Evolutionary conservation across 108 stramenopile species (phyloP).

Genomic region (Cylindrotheca closterium): DNA sequence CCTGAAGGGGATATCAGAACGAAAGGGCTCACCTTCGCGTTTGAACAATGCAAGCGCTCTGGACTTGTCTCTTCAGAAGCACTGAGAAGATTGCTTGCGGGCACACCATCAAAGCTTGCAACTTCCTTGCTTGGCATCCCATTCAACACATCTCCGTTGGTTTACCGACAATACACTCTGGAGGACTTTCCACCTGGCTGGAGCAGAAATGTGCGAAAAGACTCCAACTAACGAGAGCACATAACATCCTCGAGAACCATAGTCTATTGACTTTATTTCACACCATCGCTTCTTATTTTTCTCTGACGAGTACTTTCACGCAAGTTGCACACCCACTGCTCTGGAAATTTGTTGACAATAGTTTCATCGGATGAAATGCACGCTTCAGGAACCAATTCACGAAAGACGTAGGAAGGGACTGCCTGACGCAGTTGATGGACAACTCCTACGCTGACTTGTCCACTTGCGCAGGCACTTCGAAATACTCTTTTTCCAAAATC

Average conservation of each 20-base stretch:
- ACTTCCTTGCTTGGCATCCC: constrained; percentile 36
- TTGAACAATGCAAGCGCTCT: constrained; percentile 64
- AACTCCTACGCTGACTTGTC: constrained; percentile 22
- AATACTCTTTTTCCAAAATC: constrained; percentile 20
- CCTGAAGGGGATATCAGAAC: constrained; percentile 43
- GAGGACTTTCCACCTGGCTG: constrained; percentile 38
- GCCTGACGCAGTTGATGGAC: constrained; percentile 24
- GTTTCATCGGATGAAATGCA: background rate
- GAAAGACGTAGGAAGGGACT: constrained; percentile 11
- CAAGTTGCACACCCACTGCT: background rate
- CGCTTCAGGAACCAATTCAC: constrained; percentile 1
- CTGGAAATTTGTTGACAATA: background rate
- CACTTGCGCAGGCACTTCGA: constrained; percentile 17
- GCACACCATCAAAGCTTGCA: constrained; percentile 38
- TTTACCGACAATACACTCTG: constrained; percentile 9
- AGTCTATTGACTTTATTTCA: too few relatives aligned
- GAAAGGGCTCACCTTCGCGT: constrained; percentile 52
- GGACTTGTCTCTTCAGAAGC: constrained; percentile 67
- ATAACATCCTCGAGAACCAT: too few relatives aligned
- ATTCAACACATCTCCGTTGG: constrained; percentile 7
- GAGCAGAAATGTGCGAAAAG: constrained; percentile 30
- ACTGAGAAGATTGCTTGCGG: constrained; percentile 47
- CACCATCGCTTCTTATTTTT: too few relatives aligned
- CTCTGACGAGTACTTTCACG: background rate
- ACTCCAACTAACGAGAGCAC: too few relatives aligned